These are phyloP conservation scores for Penicillium sp. DNA, from an alignment of 2,329 filamentous ascomycete genomes.

Conservation along the genomic window DNA sequence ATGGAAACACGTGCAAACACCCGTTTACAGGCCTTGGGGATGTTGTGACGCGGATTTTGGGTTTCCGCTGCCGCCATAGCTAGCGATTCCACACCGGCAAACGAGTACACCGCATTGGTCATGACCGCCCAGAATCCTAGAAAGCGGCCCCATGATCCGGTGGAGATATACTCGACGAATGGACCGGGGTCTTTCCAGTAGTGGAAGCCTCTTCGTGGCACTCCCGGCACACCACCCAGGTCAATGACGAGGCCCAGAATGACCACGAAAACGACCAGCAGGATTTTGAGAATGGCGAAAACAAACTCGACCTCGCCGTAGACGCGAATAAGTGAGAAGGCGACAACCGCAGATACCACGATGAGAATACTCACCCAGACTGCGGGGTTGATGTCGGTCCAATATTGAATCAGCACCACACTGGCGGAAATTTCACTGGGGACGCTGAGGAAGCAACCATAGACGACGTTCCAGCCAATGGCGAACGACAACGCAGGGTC, in stretches of 20 bases:
- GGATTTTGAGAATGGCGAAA: slow-evolving; percentile 55
- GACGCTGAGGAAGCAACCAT: slow-evolving; percentile 58
- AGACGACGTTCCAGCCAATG: slow-evolving; percentile 51
- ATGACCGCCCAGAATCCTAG: slow-evolving; percentile 60
- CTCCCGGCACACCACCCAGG: slow-evolving; percentile 62
- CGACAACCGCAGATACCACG: slow-evolving; percentile 58
- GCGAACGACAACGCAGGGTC: slow-evolving; percentile 55
- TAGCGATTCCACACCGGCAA: slow-evolving; percentile 50
- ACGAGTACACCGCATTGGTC: slow-evolving; percentile 41
- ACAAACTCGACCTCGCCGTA: slow-evolving; percentile 56
- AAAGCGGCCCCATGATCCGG: slow-evolving; percentile 62
- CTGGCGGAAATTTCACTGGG: slow-evolving; percentile 65
- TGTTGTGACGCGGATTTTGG: slow-evolving; percentile 53
- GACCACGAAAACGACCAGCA: slow-evolving; percentile 50
- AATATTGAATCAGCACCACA: slow-evolving; percentile 64
- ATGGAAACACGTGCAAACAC: slow-evolving; percentile 59
- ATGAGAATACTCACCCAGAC: slow-evolving; percentile 57
- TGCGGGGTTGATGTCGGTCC: slow-evolving; percentile 46
- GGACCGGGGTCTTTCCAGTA: slow-evolving; percentile 72
- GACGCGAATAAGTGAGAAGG: slow-evolving; percentile 55
- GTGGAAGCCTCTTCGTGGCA: slow-evolving; percentile 62
- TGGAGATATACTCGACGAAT: slow-evolving; percentile 66
- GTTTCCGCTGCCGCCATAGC: slow-evolving; percentile 60
- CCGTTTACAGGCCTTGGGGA: slow-evolving; percentile 57
- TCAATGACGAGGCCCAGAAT: slow-evolving; percentile 59